Percentiles rank a stretch among this genome's conserved stretches.
Evolutionary conservation across 371 early-diverging fungal species (phyloP).

Genomic region (Zychaea mexicana): DNA sequence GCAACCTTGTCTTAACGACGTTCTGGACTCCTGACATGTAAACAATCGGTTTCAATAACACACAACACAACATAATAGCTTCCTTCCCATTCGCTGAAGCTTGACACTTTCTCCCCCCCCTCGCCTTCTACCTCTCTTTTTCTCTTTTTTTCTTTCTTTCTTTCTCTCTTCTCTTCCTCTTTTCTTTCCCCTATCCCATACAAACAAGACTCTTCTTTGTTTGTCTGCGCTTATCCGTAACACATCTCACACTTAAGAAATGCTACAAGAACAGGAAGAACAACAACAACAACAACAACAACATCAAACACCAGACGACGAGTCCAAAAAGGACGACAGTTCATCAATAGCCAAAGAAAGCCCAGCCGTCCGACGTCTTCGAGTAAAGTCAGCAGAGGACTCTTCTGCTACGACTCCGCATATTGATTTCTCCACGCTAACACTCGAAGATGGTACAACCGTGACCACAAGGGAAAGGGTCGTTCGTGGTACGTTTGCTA

Average conservation of each 20-base stretch:
- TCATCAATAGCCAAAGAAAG: slow-evolving; percentile 7
- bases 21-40: background rate
- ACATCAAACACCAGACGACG: background rate
- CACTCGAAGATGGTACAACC: slow-evolving; percentile 74
- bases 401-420: background rate
- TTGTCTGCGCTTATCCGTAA: no score
- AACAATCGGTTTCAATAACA: background rate
- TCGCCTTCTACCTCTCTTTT: background rate
- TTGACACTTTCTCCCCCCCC: background rate
- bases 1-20: no score
- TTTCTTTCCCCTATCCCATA: slow-evolving; percentile 4
- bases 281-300: background rate
- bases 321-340: no score
- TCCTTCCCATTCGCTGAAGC: background rate
- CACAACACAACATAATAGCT: background rate
- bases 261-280: no score
- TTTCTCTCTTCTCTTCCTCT: no score
- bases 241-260: no score
- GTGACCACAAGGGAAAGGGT: slow-evolving; percentile 78
- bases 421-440: slow-evolving; percentile 74
- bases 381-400: slow-evolving; percentile 10
- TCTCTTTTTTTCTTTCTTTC: slow-evolving; percentile 9
- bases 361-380: slow-evolving; percentile 11
- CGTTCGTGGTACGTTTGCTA: slow-evolving; percentile 69
- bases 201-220: no score